Evolutionary conservation across 768 basidiomycete genomes (phyloP).

Genomic region (Dendrothele bispora): DNA sequence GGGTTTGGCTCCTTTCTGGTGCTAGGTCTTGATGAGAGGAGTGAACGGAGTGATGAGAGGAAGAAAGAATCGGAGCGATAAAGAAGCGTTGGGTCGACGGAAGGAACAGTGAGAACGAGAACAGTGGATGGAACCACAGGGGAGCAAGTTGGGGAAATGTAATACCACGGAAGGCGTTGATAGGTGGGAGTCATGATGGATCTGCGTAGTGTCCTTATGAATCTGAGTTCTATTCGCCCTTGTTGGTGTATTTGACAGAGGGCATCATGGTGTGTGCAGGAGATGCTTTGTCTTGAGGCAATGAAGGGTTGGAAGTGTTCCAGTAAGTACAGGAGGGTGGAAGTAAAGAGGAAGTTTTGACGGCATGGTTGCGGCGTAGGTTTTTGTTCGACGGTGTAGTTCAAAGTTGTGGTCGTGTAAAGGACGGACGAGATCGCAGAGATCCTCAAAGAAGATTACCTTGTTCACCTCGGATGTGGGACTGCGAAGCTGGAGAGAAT

Average conservation of each 20-base stretch:
- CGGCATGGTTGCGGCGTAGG: too few relatives aligned
- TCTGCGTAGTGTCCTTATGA: too few relatives aligned
- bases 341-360: conserved; percentile 1
- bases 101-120: neutral
- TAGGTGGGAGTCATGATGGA: neutral
- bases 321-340: conserved; percentile 4
- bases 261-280: too few relatives aligned
- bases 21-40: conserved; percentile 6
- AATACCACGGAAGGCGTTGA: conserved; percentile 3
- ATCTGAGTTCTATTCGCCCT: neutral
- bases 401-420: too few relatives aligned
- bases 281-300: neutral
- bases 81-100: neutral
- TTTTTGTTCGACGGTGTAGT: conserved; percentile 8
- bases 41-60: conserved; percentile 1
- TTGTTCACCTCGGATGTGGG: too few relatives aligned
- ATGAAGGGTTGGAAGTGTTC: conserved; percentile 9
- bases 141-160: conserved; percentile 4
- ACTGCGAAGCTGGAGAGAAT: conserved; percentile 23
- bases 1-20: conserved; percentile 2
- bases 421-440: conserved; percentile 35
- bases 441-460: conserved; percentile 41
- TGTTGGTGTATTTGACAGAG: neutral
- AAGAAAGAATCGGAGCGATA: too few relatives aligned
- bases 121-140: conserved; percentile 3